Percentiles rank a stretch among this genome's conserved stretches.
phyloP scores from a whole-genome alignment of 441 rosid genomes.

The Geranium incanum region DNA sequence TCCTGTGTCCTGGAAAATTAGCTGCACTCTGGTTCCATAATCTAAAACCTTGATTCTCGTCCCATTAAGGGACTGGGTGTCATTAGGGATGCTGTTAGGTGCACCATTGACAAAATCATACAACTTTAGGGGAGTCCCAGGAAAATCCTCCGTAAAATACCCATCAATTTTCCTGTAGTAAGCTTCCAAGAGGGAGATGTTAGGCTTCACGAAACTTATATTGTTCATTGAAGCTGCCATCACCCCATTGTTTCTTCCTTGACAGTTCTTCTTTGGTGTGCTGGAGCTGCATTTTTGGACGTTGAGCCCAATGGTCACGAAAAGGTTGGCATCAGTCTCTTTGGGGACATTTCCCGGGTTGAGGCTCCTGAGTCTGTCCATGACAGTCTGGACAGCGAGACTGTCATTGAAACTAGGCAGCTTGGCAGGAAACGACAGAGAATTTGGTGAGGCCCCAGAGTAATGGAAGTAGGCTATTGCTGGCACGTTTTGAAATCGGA shows the following conservation, averaged over 20 bases:
- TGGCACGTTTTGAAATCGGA: constrained; percentile 55
- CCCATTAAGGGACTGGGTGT: constrained; percentile 63
- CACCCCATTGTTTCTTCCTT: constrained; percentile 43
- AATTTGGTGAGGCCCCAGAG: constrained; percentile 45
- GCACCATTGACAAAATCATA: constrained; percentile 79
- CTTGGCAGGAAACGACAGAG: constrained; percentile 50
- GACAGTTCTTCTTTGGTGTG: constrained; percentile 50
- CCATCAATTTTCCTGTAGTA: constrained; percentile 55
- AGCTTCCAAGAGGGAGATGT: constrained; percentile 57
- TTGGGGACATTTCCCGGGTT: constrained; percentile 42
- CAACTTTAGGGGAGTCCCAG: constrained; percentile 50
- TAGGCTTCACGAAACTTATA: constrained; percentile 58
- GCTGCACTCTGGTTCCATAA: constrained; percentile 58
- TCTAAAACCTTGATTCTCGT: constrained; percentile 60
- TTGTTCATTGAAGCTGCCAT: constrained; percentile 86
- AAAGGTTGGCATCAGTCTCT: constrained; percentile 47
- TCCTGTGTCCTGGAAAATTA: constrained; percentile 69
- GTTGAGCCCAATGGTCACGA: constrained; percentile 58
- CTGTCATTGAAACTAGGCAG: constrained; percentile 58
- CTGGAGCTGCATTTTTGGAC: constrained; percentile 56
- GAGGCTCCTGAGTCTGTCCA: constrained; percentile 66
- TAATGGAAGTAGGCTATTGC: constrained; percentile 58
- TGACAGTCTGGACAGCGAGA: constrained; percentile 59
- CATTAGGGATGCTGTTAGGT: constrained; percentile 57
- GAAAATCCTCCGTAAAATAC: constrained; percentile 59